A percentile compares a stretch with the other conserved stretches of the same genome.
phyloP scores from a whole-genome alignment of 352 stramenopile species.

The Elongisporangium undulatum region DNA sequence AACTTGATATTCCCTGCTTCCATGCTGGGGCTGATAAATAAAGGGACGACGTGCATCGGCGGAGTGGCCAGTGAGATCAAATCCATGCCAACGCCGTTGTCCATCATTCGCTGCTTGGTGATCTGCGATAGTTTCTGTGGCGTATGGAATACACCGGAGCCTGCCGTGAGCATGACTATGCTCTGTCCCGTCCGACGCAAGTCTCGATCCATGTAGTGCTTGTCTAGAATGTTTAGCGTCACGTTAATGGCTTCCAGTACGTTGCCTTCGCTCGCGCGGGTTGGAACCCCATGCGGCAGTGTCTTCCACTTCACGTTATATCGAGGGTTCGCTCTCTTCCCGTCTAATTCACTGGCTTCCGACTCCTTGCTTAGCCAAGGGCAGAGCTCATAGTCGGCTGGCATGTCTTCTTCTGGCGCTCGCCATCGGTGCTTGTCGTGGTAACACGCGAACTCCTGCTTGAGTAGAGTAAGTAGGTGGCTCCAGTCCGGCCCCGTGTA shows the following conservation, averaged over 20 bases:
- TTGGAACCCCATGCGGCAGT: conserved; percentile 79
- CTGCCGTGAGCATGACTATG: conserved; percentile 96
- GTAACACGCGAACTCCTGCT: conserved; percentile 94
- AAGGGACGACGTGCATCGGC: conserved; percentile 95
- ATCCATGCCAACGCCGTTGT: conserved; percentile 99
- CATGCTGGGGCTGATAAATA: conserved; percentile 90
- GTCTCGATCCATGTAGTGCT: conserved; percentile 98
- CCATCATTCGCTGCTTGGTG: conserved; percentile 99
- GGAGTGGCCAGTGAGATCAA: conserved; percentile 94
- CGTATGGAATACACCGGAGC: conserved; percentile 95
- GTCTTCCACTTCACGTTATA: conserved; percentile 51
- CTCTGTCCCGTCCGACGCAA: conserved; percentile 93
- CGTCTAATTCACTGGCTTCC: conserved; percentile 1
- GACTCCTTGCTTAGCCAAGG: conserved; percentile 5
- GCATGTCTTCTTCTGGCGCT: conserved; percentile 37
- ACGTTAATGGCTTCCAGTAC: conserved; percentile 98
- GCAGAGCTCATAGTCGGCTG: conserved; percentile 57
- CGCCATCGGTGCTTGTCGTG: conserved; percentile 71
- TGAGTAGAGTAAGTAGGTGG: conserved; percentile 88
- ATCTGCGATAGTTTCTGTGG: conserved; percentile 91
- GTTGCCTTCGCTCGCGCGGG: conserved; percentile 94
- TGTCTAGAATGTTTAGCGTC: conserved; percentile 97
- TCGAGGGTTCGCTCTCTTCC: background rate
- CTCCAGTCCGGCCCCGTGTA: conserved; percentile 91
- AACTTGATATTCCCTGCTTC: background rate